Conservation (phyloP, 306 rosid genomes). For the Acacia confusa region DNA sequence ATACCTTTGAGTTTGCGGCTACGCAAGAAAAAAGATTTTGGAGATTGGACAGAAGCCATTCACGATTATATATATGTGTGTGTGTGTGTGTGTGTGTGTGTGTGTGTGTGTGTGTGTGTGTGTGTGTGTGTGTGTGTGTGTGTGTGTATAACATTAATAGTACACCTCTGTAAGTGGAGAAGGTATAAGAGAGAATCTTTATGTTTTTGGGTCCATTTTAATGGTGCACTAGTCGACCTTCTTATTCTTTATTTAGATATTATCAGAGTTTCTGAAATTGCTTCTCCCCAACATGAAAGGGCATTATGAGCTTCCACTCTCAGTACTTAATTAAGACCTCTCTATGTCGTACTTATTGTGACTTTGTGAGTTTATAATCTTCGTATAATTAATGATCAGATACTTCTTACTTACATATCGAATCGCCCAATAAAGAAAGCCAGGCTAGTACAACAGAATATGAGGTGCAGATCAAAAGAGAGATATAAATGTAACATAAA, state of each 20-base stretch:
- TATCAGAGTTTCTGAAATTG: background rate
- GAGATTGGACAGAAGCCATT: slow-evolving; percentile 36
- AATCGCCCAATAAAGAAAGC: background rate
- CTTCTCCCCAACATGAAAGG: background rate
- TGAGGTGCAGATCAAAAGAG: background rate
- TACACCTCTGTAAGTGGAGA: slow-evolving; percentile 33
- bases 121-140: no score
- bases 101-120: no score
- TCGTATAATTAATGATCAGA: background rate
- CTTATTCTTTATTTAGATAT: background rate
- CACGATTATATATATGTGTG: background rate
- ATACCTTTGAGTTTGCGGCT: slow-evolving; percentile 37
- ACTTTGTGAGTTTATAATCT: background rate
- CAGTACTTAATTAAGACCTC: background rate
- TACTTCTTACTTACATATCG: background rate
- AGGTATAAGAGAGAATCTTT: slow-evolving; percentile 24
- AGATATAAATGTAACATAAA: background rate
- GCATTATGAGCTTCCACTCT: background rate
- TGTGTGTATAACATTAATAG: slow-evolving; percentile 24
- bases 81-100: no score
- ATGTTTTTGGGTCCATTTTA: slow-evolving; percentile 34
- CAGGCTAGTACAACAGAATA: background rate
- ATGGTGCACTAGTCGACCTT: slow-evolving; percentile 21
- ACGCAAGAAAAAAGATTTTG: background rate
- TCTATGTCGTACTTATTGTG: background rate